Evolutionary conservation across 1,139 yeast species (phyloP).

Genomic region (Saccharomycopsis crataegensis): DNA sequence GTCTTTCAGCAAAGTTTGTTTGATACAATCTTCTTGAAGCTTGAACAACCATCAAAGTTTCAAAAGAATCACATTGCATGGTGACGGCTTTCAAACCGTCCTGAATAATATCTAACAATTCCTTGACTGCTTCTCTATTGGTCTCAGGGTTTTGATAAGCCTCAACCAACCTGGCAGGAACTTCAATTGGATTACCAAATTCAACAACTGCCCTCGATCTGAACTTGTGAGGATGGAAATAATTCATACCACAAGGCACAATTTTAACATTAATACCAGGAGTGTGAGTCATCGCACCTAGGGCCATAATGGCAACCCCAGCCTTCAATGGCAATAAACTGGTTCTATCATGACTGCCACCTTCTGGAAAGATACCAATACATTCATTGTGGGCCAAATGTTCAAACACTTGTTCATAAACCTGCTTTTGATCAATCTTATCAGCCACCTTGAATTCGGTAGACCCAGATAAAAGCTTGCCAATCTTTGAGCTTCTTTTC

Average conservation of each 20-base stretch:
- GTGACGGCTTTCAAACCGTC: constrained; percentile 82
- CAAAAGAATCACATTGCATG: constrained; percentile 87
- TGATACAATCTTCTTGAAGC: constrained; percentile 89
- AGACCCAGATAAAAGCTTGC: constrained; percentile 40
- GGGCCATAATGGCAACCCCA: constrained; percentile 96
- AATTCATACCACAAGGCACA: constrained; percentile 96
- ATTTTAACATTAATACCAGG: constrained; percentile 72
- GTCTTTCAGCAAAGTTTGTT: constrained; percentile 56
- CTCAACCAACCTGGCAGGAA: constrained; percentile 54
- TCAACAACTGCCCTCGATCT: constrained; percentile 92
- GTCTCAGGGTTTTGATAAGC: constrained; percentile 61
- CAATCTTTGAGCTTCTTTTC: constrained; percentile 41
- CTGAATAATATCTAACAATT: constrained; percentile 62
- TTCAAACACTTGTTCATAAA: constrained; percentile 73
- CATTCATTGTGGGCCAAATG: constrained; percentile 77
- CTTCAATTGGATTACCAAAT: constrained; percentile 82
- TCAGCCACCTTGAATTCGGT: constrained; percentile 67
- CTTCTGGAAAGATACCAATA: constrained; percentile 95
- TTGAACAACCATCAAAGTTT: constrained; percentile 84
- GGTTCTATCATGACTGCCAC: constrained; percentile 94
- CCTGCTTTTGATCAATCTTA: constrained; percentile 76
- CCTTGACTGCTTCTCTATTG: constrained; percentile 64
- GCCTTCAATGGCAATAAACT: constrained; percentile 88
- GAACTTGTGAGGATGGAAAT: constrained; percentile 92
- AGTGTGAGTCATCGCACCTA: constrained; percentile 75